These are phyloP conservation scores for Dryas alaskensis DNA, from an alignment of 306 rosid species.

Conservation along the genomic window DNA sequence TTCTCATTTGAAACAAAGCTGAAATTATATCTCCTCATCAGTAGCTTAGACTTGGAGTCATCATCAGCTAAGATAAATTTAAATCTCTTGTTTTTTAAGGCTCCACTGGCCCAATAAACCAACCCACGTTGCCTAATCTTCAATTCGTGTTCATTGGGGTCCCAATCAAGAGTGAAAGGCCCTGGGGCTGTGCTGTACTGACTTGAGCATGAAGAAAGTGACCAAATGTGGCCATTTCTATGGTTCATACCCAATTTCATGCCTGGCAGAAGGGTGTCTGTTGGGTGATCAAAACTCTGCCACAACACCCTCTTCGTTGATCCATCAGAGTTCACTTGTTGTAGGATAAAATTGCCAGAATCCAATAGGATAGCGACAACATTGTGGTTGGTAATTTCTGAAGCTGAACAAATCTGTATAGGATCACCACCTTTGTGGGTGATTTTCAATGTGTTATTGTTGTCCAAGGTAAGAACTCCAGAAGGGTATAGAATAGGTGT, in stretches of 20 bases:
- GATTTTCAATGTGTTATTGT: background rate
- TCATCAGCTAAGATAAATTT: background rate
- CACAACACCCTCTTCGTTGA: background rate
- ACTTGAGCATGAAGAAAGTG: conserved; percentile 31
- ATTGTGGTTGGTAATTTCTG: background rate
- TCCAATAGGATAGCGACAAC: background rate
- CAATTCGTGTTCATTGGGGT: background rate
- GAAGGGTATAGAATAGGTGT: background rate
- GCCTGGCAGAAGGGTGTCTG: conserved; percentile 7
- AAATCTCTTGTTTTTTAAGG: background rate
- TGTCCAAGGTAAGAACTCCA: background rate
- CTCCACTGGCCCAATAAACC: conserved; percentile 1
- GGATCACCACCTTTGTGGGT: background rate
- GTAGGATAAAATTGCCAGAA: background rate
- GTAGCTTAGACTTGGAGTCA: background rate
- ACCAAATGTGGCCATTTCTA: conserved; percentile 34
- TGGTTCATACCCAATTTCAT: conserved; percentile 44
- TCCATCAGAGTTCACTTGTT: background rate
- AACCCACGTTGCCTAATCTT: background rate
- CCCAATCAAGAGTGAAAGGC: conserved; percentile 9
- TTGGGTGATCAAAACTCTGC: conserved; percentile 17
- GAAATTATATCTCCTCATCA: conserved; percentile 1
- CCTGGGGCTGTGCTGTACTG: background rate
- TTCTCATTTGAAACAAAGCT: background rate
- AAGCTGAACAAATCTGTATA: background rate